Conservation (phyloP, 1,139 yeast genomes). For the Debaryomyces sp. region DNA sequence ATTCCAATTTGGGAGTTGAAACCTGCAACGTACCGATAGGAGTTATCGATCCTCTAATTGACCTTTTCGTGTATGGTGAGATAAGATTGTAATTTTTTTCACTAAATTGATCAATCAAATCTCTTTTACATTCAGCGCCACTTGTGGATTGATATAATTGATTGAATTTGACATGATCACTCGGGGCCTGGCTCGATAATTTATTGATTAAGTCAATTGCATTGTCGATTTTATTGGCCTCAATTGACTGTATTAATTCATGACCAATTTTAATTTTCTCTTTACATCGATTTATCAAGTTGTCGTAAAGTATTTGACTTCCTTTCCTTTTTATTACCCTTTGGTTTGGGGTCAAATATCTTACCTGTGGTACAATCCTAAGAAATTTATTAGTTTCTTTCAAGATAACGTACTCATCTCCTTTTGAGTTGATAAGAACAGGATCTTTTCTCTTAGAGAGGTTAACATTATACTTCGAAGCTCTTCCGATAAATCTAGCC, state of each 20-base stretch:
- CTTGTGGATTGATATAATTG: constrained; percentile 5
- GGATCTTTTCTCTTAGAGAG: constrained; percentile 19
- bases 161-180: background rate
- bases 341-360: constrained; percentile 14
- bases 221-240: constrained; percentile 15
- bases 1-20: constrained; percentile 30
- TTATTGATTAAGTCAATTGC: constrained; percentile 18
- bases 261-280: constrained; percentile 30
- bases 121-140: background rate
- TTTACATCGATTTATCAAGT: constrained; percentile 29
- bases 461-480: constrained; percentile 29
- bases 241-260: constrained; percentile 21
- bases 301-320: constrained; percentile 27
- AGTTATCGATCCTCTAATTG: constrained; percentile 16
- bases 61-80: constrained; percentile 18
- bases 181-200: constrained; percentile 14
- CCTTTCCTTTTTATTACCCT: constrained; percentile 19
- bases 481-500: constrained; percentile 46
- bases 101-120: background rate
- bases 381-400: constrained; percentile 33
- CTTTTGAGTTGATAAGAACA: constrained; percentile 36
- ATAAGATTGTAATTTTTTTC: constrained; percentile 16
- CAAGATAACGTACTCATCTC: constrained; percentile 47
- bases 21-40: constrained; percentile 23
- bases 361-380: constrained; percentile 29